Evolutionary conservation across 139 green algal genomes (phyloP).

Genomic region (Raphidocelis subcapitata): DNA sequence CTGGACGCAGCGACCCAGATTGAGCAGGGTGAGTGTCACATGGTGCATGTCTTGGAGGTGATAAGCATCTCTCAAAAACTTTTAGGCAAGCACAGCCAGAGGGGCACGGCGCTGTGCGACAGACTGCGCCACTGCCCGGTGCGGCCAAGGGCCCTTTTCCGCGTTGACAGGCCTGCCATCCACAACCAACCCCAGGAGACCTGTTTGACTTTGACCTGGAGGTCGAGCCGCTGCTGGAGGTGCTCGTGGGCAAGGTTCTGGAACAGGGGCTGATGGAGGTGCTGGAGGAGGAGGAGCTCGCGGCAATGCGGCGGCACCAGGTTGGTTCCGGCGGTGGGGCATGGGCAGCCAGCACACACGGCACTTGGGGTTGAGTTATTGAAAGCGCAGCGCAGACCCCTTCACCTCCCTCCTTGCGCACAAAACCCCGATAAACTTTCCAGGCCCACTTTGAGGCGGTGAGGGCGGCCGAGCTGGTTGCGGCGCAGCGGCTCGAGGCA

Average conservation of each 20-base stretch:
- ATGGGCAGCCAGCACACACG: no score
- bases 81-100: no score
- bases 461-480: constrained; percentile 77
- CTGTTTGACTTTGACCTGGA: constrained; percentile 93
- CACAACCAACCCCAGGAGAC: constrained; percentile 54
- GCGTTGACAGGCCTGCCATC: no score
- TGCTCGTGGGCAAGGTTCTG: constrained; percentile 85
- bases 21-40: constrained; percentile 49
- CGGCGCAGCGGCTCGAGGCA: constrained; percentile 82
- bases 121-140: no score
- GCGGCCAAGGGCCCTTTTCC: no score
- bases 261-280: constrained; percentile 91
- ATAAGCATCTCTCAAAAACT: no score
- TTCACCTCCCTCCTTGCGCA: no score
- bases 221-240: constrained; percentile 87
- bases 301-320: constrained; percentile 77
- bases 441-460: constrained; percentile 41
- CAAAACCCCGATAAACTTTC: no score
- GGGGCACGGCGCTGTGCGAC: no score
- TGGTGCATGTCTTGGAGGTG: no score
- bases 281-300: constrained; percentile 88
- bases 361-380: no score
- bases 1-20: constrained; percentile 80
- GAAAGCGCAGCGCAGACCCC: no score
- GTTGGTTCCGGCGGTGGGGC: constrained; percentile 30